phyloP scores from a whole-genome alignment of 2,329 filamentous ascomycete species.

The Setomelanomma holmii region DNA sequence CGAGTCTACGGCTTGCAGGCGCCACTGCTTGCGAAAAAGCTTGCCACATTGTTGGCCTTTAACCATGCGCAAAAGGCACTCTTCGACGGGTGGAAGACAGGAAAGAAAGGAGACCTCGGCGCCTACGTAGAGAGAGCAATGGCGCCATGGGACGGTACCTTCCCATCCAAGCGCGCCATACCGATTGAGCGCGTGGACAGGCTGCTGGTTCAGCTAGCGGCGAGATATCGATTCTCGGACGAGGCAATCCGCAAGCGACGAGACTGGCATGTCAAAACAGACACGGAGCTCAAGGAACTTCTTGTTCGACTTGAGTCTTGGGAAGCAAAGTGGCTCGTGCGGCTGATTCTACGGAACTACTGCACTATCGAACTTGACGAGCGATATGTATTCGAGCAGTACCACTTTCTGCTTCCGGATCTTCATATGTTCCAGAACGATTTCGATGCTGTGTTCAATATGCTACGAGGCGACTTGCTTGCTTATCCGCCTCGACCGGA shows the following conservation, averaged over 20 bases:
- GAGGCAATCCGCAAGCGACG: slow-evolving; percentile 50
- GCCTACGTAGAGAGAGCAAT: slow-evolving; percentile 73
- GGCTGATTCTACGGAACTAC: slow-evolving; percentile 79
- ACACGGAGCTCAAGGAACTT: slow-evolving; percentile 36
- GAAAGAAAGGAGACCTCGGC: slow-evolving; percentile 71
- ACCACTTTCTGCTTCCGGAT: slow-evolving; percentile 73
- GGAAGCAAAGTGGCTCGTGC: slow-evolving; percentile 89
- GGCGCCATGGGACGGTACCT: slow-evolving; percentile 60
- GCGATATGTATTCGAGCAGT: slow-evolving; percentile 62
- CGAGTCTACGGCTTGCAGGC: slow-evolving; percentile 77
- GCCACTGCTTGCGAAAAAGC: slow-evolving; percentile 67
- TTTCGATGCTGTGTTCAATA: slow-evolving; percentile 65
- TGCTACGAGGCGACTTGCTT: slow-evolving; percentile 57
- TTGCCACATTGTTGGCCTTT: slow-evolving; percentile 71
- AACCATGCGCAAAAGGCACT: slow-evolving; percentile 67
- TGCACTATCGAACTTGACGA: slow-evolving; percentile 70
- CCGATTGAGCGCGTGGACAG: slow-evolving; percentile 77
- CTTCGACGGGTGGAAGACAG: slow-evolving; percentile 67
- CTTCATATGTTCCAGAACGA: slow-evolving; percentile 74
- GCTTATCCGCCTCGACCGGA: slow-evolving; percentile 49
- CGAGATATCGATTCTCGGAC: slow-evolving; percentile 74
- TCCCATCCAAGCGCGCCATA: slow-evolving; percentile 42
- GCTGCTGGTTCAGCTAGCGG: slow-evolving; percentile 70
- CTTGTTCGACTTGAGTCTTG: slow-evolving; percentile 60
- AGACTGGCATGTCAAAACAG: slow-evolving; percentile 24